These are phyloP conservation scores for Aegilops bicornis DNA, from an alignment of 176 grass and related monocot species.

Conservation along the genomic window DNA sequence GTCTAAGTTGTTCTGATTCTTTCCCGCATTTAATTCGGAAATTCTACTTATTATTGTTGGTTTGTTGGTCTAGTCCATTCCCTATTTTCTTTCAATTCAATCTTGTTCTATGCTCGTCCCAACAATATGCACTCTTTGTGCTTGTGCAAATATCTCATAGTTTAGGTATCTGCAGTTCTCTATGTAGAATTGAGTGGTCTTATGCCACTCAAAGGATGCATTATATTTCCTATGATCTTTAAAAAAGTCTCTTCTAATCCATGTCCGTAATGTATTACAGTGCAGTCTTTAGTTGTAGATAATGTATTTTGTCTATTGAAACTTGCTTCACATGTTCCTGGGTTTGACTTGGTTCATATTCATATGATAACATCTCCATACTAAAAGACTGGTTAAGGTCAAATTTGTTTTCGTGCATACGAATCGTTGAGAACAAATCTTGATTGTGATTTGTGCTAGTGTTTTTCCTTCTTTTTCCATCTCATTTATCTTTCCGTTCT, in stretches of 20 bases:
- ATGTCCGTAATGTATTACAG: not conserved
- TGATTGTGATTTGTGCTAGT: not conserved
- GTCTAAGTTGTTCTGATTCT: slow-evolving; percentile 37
- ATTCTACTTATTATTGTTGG: not conserved
- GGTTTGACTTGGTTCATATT: slow-evolving; percentile 14
- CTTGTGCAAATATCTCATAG: slow-evolving; percentile 3
- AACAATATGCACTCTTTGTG: not conserved
- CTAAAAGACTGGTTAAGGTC: not conserved
- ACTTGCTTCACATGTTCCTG: not conserved
- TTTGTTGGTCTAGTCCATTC: slow-evolving; percentile 4
- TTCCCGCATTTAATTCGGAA: slow-evolving; percentile 8
- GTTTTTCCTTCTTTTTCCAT: slow-evolving; percentile 11
- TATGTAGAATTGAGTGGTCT: not conserved
- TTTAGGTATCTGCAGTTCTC: slow-evolving; percentile 3
- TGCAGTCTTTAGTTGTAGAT: slow-evolving; percentile 11
- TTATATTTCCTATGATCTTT: not conserved
- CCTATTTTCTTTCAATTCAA: not conserved
- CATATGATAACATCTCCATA: not conserved
- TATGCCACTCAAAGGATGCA: not conserved
- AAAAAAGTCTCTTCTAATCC: not conserved
- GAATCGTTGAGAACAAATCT: not conserved
- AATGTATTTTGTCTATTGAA: not conserved
- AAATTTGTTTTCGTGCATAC: slow-evolving; percentile 19
- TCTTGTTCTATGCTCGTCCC: not conserved
- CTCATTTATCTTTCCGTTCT: not conserved